These are phyloP conservation scores for Harrya chromipes DNA, from an alignment of 768 basidiomycete species.

Conservation along the genomic window DNA sequence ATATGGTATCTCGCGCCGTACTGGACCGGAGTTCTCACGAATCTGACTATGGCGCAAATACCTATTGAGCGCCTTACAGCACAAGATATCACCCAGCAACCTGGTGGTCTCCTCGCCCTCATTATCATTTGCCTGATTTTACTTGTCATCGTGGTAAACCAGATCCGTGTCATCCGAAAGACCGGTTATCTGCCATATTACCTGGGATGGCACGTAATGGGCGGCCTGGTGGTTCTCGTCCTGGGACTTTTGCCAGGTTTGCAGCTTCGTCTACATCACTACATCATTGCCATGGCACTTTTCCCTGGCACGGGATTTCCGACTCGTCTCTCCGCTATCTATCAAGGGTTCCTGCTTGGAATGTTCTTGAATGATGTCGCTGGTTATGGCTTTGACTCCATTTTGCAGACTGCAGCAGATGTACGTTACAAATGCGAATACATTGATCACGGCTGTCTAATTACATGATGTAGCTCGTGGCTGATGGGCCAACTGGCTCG, in stretches of 20 bases:
- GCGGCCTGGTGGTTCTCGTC: slow-evolving; percentile 63
- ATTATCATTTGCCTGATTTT: slow-evolving; percentile 66
- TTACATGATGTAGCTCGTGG: slow-evolving; percentile 50
- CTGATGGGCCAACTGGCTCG: slow-evolving; percentile 70
- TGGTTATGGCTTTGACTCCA: slow-evolving; percentile 76
- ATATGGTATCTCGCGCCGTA: slow-evolving; percentile 74
- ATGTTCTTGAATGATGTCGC: slow-evolving; percentile 79
- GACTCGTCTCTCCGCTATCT: slow-evolving; percentile 73
- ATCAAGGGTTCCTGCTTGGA: slow-evolving; percentile 79
- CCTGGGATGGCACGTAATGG: slow-evolving; percentile 65
- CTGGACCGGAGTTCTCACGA: slow-evolving; percentile 76
- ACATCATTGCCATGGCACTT: slow-evolving; percentile 70
- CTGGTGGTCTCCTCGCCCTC: slow-evolving; percentile 65
- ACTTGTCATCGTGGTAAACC: slow-evolving; percentile 61
- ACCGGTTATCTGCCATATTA: slow-evolving; percentile 83
- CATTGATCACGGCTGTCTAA: not conserved
- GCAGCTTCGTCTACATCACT: slow-evolving; percentile 76
- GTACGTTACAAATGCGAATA: slow-evolving; percentile 37
- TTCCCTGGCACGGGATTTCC: slow-evolving; percentile 80
- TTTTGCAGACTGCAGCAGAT: slow-evolving; percentile 70
- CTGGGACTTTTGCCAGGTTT: slow-evolving; percentile 68
- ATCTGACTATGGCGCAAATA: slow-evolving; percentile 66
- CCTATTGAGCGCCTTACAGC: slow-evolving; percentile 76
- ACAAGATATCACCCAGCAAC: slow-evolving; percentile 59
- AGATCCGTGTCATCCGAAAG: slow-evolving; percentile 77